phyloP scores from a whole-genome alignment of 2,329 filamentous ascomycete species.

The Microsporum ferrugineum region DNA sequence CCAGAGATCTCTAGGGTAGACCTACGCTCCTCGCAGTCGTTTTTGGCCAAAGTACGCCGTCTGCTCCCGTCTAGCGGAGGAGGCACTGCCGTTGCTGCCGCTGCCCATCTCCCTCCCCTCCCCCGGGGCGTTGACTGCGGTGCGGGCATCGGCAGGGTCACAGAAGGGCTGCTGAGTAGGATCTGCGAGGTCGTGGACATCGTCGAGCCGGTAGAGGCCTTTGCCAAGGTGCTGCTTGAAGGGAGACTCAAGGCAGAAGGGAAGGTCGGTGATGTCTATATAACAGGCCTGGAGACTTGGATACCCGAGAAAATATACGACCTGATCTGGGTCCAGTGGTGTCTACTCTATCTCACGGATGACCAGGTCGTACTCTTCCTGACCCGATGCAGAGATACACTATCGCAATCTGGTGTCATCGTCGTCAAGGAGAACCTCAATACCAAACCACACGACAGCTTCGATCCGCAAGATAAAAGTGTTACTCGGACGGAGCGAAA shows the following conservation, averaged over 20 bases:
- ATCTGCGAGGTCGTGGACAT: conserved; percentile 65
- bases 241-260: conserved; percentile 30
- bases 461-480: conserved; percentile 63
- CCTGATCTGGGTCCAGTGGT: conserved; percentile 87
- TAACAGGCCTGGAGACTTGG: conserved; percentile 66
- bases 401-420: conserved; percentile 41
- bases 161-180: conserved; percentile 60
- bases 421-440: conserved; percentile 73
- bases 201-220: conserved; percentile 74
- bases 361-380: conserved; percentile 58
- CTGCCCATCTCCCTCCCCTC: neutral
- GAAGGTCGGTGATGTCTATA: conserved; percentile 54
- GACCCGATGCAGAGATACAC: conserved; percentile 43
- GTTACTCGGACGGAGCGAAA: conserved; percentile 67
- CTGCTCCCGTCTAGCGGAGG: conserved; percentile 14
- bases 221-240: conserved; percentile 51
- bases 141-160: conserved; percentile 71
- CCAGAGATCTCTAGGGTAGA: conserved; percentile 58
- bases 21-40: conserved; percentile 57
- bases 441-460: conserved; percentile 50
- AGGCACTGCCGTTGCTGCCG: neutral
- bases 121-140: conserved; percentile 47
- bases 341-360: conserved; percentile 70
- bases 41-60: conserved; percentile 54
- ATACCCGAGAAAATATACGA: conserved; percentile 51